Base-by-base conservation (phyloP, 371 early-diverging fungal species). In the Encephalitozoon romaleae region DNA sequence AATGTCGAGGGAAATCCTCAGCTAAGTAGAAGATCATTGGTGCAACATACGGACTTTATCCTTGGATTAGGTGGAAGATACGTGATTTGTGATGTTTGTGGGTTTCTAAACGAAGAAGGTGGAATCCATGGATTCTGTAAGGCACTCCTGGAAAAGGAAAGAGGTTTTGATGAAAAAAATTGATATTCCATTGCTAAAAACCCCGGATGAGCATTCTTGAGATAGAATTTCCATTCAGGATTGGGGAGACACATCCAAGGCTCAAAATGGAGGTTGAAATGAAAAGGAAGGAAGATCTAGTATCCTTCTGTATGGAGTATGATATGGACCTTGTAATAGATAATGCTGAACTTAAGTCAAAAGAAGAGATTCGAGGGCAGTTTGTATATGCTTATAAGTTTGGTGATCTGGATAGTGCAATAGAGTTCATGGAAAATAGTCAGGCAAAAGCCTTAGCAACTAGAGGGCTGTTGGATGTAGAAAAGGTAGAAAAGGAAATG, bases 321-420 rank as follows among this genome's bases (percentile, higher is more conserved):
- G 53, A 72, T 18, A 34, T 74, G 28, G 12, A 25, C 5, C 8
- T 78, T 3, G 54, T 2, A 8, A 59, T 78, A 32, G 49, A 72
- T 11, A 42, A 68, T 53, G 49, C 53, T 18, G 39, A 45, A 23
- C 47, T 34, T 11, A 34, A 54, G 21, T 63, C 64, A 1, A 66
- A 70, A 43, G 43, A 51, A 52, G 30, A 71, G 26, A 5, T 9
- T 12, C 30, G 43, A 23, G 59, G 51, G 9, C 9, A 12, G n/a
- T 72, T 54, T 49, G 25, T 77, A 11, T 72, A 77, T 38, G 78
- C 72, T 1, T 77, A 72, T 23, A 66, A 72, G 59, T 77, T 77
- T 68, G 54, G 26, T 52, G 41, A 67, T 68, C 30, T 77, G 15
- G 59, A 77, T 49, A 53, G 55, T 47, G 78, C 78, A 34, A 45